phyloP scores from a whole-genome alignment of 2,329 filamentous ascomycete species.

The Sphaerulina musiva region DNA sequence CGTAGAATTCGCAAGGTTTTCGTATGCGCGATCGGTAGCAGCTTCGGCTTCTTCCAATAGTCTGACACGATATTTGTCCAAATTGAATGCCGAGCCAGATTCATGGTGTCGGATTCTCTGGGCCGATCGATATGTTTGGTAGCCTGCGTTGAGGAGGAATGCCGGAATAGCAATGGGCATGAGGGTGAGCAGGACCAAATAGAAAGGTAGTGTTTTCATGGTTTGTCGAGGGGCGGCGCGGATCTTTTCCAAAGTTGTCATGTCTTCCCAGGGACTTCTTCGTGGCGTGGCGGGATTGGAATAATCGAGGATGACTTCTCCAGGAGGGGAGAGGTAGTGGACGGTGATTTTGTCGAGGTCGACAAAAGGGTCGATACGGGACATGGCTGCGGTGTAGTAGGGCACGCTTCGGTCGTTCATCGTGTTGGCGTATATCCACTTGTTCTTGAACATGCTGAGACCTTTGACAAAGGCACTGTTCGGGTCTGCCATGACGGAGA shows the following conservation, averaged over 20 bases:
- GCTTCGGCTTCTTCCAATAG: constrained; percentile 67
- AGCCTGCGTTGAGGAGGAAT: constrained; percentile 67
- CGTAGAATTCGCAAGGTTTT: constrained; percentile 62
- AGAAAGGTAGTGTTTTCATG: constrained; percentile 55
- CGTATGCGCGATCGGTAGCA: constrained; percentile 71
- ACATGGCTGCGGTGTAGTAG: constrained; percentile 76
- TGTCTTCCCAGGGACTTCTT: constrained; percentile 15
- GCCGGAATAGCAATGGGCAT: constrained; percentile 65
- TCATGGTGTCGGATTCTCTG: constrained; percentile 72
- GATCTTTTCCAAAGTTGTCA: constrained; percentile 20
- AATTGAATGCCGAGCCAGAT: constrained; percentile 53
- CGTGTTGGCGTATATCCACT: constrained; percentile 77
- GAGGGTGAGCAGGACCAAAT: constrained; percentile 60
- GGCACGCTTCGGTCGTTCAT: constrained; percentile 76
- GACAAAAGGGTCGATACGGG: constrained; percentile 69
- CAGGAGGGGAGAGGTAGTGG: constrained; percentile 64
- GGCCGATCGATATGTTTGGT: constrained; percentile 70
- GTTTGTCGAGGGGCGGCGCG: constrained; percentile 29
- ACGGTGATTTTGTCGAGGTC: constrained; percentile 61
- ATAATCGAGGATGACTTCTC: constrained; percentile 67
- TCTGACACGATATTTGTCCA: constrained; percentile 67
- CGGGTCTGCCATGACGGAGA: constrained; percentile 74
- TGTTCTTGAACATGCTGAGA: constrained; percentile 66
- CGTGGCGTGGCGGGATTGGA: constrained; percentile 52
- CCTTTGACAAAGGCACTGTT: constrained; percentile 79